Conservation (phyloP, 73 alveolate species). For the Tetrahymena thermophila region DNA sequence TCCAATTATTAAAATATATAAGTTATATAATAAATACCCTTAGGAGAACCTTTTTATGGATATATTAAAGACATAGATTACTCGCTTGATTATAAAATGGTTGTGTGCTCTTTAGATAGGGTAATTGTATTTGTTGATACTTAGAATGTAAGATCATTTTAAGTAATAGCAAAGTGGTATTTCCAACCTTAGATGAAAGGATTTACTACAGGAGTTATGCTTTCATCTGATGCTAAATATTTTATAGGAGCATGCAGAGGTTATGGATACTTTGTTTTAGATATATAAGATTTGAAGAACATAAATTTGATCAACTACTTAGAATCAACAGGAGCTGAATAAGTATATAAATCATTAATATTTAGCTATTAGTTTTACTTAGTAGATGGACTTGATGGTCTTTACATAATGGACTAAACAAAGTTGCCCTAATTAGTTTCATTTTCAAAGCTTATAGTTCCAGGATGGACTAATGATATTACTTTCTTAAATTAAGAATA, state of each 20-base stretch:
- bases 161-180: not conserved
- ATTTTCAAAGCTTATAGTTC: not conserved
- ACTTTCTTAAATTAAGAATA: not conserved
- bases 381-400: not conserved
- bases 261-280: not conserved
- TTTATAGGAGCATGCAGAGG: not conserved
- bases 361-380: not conserved
- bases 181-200: not conserved
- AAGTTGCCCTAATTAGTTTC: not conserved
- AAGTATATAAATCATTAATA: not conserved
- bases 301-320: not conserved
- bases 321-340: not conserved
- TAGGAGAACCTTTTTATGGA: not conserved
- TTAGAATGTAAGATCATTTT: not conserved
- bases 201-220: not conserved
- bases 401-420: not conserved
- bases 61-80: not conserved
- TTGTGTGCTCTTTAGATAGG: not conserved
- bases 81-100: not conserved
- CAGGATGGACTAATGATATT: not conserved
- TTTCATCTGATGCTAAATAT: not conserved
- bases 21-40: not conserved
- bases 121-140: not conserved
- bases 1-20: not conserved
- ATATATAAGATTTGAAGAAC: not conserved